phyloP scores from a whole-genome alignment of 2,329 filamentous ascomycete species.

The Penicillium sp. region DNA sequence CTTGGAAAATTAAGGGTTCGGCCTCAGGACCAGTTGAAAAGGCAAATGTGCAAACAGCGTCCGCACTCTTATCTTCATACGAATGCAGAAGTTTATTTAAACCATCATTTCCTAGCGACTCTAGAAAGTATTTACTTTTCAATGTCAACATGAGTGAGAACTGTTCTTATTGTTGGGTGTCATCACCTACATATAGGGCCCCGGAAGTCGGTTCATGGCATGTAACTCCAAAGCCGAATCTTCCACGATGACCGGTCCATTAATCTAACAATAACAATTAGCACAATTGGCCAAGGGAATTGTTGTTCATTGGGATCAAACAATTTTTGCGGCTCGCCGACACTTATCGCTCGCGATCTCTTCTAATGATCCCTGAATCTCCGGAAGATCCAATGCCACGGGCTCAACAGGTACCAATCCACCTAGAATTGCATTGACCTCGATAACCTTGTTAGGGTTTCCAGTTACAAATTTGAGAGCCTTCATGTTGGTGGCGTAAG shows the following conservation, averaged over 20 bases:
- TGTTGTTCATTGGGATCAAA: neutral
- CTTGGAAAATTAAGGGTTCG: slow-evolving; percentile 79
- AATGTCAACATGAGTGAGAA: neutral
- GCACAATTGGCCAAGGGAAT: neutral
- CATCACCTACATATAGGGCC: slow-evolving; percentile 72
- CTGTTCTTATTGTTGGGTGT: neutral
- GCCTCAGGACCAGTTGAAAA: slow-evolving; percentile 76
- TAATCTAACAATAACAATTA: slow-evolving; percentile 50
- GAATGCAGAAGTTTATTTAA: slow-evolving; percentile 78
- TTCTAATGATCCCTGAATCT: slow-evolving; percentile 82
- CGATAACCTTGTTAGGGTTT: slow-evolving; percentile 82
- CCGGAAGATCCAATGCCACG: slow-evolving; percentile 70
- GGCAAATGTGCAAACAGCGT: slow-evolving; percentile 87
- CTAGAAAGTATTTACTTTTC: slow-evolving; percentile 81
- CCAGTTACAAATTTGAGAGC: slow-evolving; percentile 71
- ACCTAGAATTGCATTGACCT: slow-evolving; percentile 79
- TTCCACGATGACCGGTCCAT: slow-evolving; percentile 82
- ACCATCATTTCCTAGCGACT: slow-evolving; percentile 70
- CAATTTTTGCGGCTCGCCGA: slow-evolving; percentile 63
- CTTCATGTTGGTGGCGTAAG: slow-evolving; percentile 7
- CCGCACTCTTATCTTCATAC: slow-evolving; percentile 80
- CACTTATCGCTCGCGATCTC: slow-evolving; percentile 83
- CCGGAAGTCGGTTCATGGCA: slow-evolving; percentile 76
- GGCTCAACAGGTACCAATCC: slow-evolving; percentile 65
- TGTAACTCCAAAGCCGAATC: slow-evolving; percentile 87